Evolutionary conservation across 2,329 filamentous ascomycete genomes (phyloP).

Genomic region (Cladosporium sp.): DNA sequence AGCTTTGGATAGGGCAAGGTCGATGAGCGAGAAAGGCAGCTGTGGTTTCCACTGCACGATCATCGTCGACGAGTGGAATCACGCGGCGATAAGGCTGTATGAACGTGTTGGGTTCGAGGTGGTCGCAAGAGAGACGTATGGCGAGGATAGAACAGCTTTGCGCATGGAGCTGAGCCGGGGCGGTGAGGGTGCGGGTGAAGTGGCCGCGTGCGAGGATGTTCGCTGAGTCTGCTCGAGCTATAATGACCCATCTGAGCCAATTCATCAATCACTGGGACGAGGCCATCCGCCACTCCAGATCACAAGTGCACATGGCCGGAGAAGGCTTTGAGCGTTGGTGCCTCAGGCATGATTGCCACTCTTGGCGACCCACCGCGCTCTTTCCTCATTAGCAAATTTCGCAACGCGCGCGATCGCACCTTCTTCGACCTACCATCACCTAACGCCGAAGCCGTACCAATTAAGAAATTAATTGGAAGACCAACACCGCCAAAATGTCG

Average conservation of each 20-base stretch:
- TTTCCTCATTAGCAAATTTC: too few species aligned
- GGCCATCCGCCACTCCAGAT: background rate
- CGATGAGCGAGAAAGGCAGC: conserved; percentile 7
- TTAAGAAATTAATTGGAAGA: conserved; percentile 49
- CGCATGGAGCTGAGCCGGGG: conserved; percentile 26
- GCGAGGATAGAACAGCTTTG: conserved; percentile 24
- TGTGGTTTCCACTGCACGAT: conserved; percentile 23
- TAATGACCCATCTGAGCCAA: too few species aligned
- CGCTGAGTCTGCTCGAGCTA: too few species aligned
- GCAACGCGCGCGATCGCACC: conserved; percentile 14
- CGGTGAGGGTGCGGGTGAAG: background rate
- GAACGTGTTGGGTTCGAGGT: conserved; percentile 31
- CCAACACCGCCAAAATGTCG: conserved; percentile 61
- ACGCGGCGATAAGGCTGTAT: conserved; percentile 30
- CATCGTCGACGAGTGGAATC: conserved; percentile 32
- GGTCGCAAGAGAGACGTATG: conserved; percentile 28
- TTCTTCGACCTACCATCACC: too few species aligned
- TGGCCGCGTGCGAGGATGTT: background rate
- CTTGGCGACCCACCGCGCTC: too few species aligned
- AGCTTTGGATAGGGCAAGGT: conserved; percentile 27
- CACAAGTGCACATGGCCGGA: background rate
- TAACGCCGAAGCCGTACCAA: conserved; percentile 41
- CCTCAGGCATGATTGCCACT: background rate
- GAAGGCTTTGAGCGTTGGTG: too few species aligned
- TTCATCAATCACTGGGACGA: background rate